These are phyloP conservation scores for Schizothecium vesticola DNA, from an alignment of 495 filamentous ascomycete genomes.

Conservation along the genomic window DNA sequence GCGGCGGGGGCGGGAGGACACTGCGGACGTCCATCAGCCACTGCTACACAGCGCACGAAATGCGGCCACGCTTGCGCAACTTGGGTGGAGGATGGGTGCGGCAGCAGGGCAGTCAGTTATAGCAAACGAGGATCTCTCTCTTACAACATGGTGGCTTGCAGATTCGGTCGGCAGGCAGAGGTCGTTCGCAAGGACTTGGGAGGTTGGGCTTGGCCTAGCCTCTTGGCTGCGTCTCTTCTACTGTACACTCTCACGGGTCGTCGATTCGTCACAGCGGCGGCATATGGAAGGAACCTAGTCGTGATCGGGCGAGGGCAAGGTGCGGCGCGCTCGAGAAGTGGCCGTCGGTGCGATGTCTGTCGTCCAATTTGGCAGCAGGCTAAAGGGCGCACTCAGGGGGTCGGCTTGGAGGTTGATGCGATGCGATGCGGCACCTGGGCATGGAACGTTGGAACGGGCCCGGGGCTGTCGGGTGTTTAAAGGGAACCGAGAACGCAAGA, in stretches of 20 bases:
- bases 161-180: background rate
- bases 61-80: background rate
- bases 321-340: background rate
- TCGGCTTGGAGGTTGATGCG: background rate
- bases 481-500: background rate
- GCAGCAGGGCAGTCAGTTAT: background rate
- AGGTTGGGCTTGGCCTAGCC: slow-evolving; percentile 4
- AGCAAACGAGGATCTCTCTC: background rate
- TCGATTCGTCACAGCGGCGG: background rate
- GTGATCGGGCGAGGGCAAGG: background rate
- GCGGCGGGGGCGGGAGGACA: slow-evolving; percentile 77
- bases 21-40: slow-evolving; percentile 39
- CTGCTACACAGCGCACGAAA: background rate
- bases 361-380: background rate
- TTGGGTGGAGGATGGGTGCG: background rate
- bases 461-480: background rate
- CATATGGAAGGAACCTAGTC: background rate
- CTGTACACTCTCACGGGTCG: background rate
- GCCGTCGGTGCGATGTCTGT: background rate
- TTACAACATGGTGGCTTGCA: slow-evolving; percentile 13
- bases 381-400: background rate
- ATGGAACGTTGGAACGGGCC: background rate
- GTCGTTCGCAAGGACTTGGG: background rate
- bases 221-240: slow-evolving; percentile 1
- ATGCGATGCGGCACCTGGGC: background rate